Conservation (phyloP, 2,329 filamentous ascomycete species). For the Trematosphaeria pertusa region DNA sequence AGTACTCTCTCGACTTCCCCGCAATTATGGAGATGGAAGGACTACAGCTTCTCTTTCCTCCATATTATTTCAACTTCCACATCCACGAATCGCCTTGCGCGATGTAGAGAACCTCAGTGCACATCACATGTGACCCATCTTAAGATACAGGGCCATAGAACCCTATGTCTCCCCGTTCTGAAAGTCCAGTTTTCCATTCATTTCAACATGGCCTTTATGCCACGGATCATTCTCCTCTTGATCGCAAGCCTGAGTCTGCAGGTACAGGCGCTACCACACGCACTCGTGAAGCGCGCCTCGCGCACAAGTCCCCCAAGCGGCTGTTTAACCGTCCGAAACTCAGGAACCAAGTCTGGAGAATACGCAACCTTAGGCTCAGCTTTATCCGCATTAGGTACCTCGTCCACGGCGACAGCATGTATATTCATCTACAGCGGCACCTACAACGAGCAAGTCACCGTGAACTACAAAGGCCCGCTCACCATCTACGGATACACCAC, state of each 20-base stretch:
- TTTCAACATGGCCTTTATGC: too few relatives aligned
- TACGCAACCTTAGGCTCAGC: constrained; percentile 54
- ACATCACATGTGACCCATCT: too few relatives aligned
- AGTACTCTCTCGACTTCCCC: too few relatives aligned
- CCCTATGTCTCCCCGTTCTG: too few relatives aligned
- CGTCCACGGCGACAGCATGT: constrained; percentile 55
- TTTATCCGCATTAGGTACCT: constrained; percentile 52
- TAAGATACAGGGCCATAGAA: too few relatives aligned
- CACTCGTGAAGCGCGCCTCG: constrained; percentile 14
- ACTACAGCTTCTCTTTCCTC: too few relatives aligned
- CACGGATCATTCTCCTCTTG: not conserved
- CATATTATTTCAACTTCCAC: too few relatives aligned
- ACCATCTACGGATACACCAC: constrained; percentile 31
- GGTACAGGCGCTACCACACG: not conserved
- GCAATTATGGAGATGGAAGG: too few relatives aligned
- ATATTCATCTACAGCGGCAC: constrained; percentile 66
- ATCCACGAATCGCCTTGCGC: too few relatives aligned
- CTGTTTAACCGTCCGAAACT: constrained; percentile 54
- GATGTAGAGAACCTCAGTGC: too few relatives aligned
- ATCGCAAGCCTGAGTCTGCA: not conserved
- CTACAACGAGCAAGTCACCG: constrained; percentile 63
- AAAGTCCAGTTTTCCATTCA: too few relatives aligned
- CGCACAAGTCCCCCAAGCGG: constrained; percentile 55
- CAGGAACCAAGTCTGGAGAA: constrained; percentile 36
- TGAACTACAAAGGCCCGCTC: constrained; percentile 56